Evolutionary conservation across 2,329 filamentous ascomycete species (phyloP).

Genomic region (Fusarium domesticum): DNA sequence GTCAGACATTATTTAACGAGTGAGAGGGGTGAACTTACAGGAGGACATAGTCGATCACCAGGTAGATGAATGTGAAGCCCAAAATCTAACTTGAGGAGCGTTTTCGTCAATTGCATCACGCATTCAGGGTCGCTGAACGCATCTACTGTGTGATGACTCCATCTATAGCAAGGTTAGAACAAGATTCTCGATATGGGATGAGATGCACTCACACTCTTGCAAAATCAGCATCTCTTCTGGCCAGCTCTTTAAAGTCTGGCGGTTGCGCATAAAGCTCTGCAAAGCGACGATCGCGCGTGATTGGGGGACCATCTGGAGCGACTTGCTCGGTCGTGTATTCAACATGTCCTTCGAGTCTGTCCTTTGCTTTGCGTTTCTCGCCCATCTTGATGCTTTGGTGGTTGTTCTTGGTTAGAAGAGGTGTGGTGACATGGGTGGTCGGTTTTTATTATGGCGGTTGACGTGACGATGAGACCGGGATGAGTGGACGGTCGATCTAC

Average conservation of each 20-base stretch:
- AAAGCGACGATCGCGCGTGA: slow-evolving; percentile 32
- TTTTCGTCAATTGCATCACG: slow-evolving; percentile 77
- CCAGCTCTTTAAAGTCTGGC: slow-evolving; percentile 44
- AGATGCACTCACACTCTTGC: slow-evolving; percentile 37
- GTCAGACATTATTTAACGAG: slow-evolving; percentile 5
- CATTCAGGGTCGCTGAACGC: slow-evolving; percentile 76
- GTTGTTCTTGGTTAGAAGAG: not conserved
- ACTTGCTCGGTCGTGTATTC: not conserved
- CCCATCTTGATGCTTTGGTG: slow-evolving; percentile 11
- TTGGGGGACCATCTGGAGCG: not conserved
- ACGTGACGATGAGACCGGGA: too few relatives aligned
- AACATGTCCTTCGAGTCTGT: not conserved
- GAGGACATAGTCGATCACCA: slow-evolving; percentile 77
- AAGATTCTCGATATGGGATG: not conserved
- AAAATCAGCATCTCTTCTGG: slow-evolving; percentile 41
- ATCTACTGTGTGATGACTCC: slow-evolving; percentile 22
- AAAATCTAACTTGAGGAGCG: slow-evolving; percentile 74
- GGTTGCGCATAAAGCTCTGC: slow-evolving; percentile 40
- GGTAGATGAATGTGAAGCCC: slow-evolving; percentile 68
- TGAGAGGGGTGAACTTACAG: slow-evolving; percentile 49
- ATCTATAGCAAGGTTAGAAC: slow-evolving; percentile 11
- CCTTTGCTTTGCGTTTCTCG: slow-evolving; percentile 19
- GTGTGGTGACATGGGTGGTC: not conserved
- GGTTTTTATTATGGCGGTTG: not conserved
- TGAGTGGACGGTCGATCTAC: too few relatives aligned